Base-by-base conservation (phyloP, 441 rosid genomes). In the Geranium incanum region DNA sequence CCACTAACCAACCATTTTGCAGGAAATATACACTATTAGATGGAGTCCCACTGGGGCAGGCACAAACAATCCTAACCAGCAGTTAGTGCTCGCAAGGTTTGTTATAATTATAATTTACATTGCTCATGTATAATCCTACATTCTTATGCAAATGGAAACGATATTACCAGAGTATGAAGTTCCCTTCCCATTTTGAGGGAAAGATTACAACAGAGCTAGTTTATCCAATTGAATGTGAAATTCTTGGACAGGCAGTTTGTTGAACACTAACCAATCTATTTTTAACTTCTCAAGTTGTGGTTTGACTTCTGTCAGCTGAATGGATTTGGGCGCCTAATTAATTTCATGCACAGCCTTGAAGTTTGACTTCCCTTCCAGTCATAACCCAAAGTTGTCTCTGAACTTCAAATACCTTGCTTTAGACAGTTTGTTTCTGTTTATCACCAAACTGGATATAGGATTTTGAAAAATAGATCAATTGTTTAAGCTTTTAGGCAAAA, bases 1-100 rank as follows among this genome's bases (percentile, higher is more conserved):
- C 12, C 28, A 21, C 6, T 6, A 2, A 19, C n/a, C 13, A 38
- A 37, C 19, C 63, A 18, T 75, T 68, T 48, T 81, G 70, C 85
- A 95, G 99, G 98, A 92, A 79, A 92, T 91, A 68, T 95, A 92
- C 72, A 87, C 98, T 9, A 88, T 95, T 79, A 91, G 98, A 84
- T 95, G 99, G 99, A 90, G 98, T 76, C 99, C 99, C 36, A 88
- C 98, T 33, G 99, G 98, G 72, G 74, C 83, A 33, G 95, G 93
- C 77, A 92, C 98, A 64, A 95, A 83, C 83, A 95, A 95, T 86
- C 92, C 98, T 71, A 95, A 95, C 82, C 93, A 89, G 68, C 96
- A 78, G 72, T 77, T 92, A 78, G 74, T 92, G 72, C 87, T 95
- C 69, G 99, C 99, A 6, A 92, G 98, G 99, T 90, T 71, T 71